Evolutionary conservation across 2,329 filamentous ascomycete genomes (phyloP).

Genomic region (Rutstroemia sp.): DNA sequence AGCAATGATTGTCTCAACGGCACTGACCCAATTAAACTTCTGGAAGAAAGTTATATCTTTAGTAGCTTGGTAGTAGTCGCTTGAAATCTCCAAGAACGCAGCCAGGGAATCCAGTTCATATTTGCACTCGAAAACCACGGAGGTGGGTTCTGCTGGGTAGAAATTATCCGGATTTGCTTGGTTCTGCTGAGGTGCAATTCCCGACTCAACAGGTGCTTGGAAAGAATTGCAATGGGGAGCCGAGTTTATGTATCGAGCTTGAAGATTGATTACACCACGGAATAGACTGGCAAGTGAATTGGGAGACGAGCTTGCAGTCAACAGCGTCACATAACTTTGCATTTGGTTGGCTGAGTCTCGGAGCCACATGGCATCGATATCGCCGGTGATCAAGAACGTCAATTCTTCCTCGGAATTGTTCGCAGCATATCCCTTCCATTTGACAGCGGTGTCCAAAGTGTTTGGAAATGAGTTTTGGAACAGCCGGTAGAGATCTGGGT

Average conservation of each 20-base stretch:
- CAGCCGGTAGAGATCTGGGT: conserved; percentile 66
- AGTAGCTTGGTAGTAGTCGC: conserved; percentile 71
- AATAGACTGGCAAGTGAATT: conserved; percentile 60
- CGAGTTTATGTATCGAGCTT: conserved; percentile 58
- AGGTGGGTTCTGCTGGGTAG: conserved; percentile 65
- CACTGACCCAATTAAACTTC: conserved; percentile 62
- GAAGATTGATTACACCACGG: conserved; percentile 64
- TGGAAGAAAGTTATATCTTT: conserved; percentile 67
- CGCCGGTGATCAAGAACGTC: conserved; percentile 50
- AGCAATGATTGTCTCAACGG: conserved; percentile 61
- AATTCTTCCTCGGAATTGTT: conserved; percentile 55
- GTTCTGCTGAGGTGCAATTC: conserved; percentile 51
- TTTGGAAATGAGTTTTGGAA: conserved; percentile 71
- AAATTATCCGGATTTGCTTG: conserved; percentile 50
- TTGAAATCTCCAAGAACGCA: conserved; percentile 73
- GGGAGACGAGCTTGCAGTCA: conserved; percentile 44
- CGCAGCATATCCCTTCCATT: conserved; percentile 55
- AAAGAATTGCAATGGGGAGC: conserved; percentile 86
- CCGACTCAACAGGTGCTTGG: conserved; percentile 73
- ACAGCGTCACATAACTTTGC: conserved; percentile 58
- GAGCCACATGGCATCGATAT: conserved; percentile 83
- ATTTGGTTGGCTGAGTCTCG: conserved; percentile 75
- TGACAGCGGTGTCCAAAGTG: conserved; percentile 65
- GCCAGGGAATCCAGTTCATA: conserved; percentile 91
- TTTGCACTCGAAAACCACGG: conserved; percentile 86